These are phyloP conservation scores for Aspergillus sp. DNA, from an alignment of 2,329 filamentous ascomycete genomes.

Conservation along the genomic window DNA sequence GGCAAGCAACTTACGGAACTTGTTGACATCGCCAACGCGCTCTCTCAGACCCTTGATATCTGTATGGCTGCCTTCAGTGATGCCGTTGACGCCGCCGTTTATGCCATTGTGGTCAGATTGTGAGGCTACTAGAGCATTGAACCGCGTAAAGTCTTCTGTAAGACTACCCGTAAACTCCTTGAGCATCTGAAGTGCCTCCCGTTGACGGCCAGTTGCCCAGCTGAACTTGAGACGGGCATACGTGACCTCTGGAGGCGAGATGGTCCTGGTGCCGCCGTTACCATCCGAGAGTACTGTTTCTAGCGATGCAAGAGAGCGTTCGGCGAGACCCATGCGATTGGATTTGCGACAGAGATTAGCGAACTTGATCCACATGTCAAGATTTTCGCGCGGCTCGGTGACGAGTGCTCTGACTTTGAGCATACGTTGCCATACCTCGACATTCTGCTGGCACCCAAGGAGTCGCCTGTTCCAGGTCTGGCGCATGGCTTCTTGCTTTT, in stretches of 20 bases:
- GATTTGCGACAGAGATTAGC: conserved; percentile 98
- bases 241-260: conserved; percentile 72
- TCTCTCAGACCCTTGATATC: conserved; percentile 45
- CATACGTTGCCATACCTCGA: conserved; percentile 98
- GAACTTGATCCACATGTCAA: conserved; percentile 99
- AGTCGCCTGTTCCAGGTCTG: conserved; percentile 94
- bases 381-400: conserved; percentile 87
- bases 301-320: conserved; percentile 92
- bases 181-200: conserved; percentile 63
- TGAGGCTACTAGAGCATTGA: conserved; percentile 46
- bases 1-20: conserved; percentile 74
- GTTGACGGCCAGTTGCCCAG: conserved; percentile 80
- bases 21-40: conserved; percentile 55
- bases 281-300: conserved; percentile 67
- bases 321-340: conserved; percentile 87
- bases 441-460: conserved; percentile 93
- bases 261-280: conserved; percentile 45
- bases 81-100: conserved; percentile 56
- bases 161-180: conserved; percentile 65
- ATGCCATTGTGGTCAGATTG: conserved; percentile 46
- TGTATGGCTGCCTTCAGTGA: conserved; percentile 44
- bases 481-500: conserved; percentile 88
- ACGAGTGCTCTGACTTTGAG: conserved; percentile 91
- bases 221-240: conserved; percentile 98
- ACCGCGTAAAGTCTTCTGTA: conserved; percentile 60